Evolutionary conservation across 2,329 filamentous ascomycete genomes (phyloP).

Genomic region (Fusarium coffeatum): DNA sequence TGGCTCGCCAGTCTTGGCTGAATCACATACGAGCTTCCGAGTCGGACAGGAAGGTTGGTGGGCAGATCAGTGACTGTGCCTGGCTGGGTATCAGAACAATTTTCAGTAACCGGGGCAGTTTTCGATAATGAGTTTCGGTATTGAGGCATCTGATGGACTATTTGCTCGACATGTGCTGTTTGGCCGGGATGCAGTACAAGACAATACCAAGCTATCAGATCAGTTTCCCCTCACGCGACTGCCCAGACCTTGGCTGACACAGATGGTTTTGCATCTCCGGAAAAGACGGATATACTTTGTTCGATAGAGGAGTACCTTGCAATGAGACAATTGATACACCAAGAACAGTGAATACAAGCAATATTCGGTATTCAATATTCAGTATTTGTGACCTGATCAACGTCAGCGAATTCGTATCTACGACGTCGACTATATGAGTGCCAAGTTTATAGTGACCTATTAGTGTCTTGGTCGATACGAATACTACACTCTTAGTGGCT

Average conservation of each 20-base stretch:
- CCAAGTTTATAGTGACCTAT: conserved; percentile 9
- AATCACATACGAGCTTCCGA: background rate
- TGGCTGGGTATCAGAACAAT: background rate
- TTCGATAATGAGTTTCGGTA: background rate
- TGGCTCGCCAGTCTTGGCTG: background rate
- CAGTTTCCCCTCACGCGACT: conserved; percentile 28
- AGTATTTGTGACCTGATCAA: background rate
- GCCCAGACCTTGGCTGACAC: conserved; percentile 14
- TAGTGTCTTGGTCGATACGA: conserved; percentile 22
- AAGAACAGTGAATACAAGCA: background rate
- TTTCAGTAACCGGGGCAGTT: background rate
- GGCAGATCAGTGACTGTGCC: background rate
- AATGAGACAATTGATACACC: background rate
- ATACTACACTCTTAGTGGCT: conserved; percentile 21
- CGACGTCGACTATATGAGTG: conserved; percentile 7
- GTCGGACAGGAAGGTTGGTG: background rate
- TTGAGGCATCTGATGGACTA: background rate
- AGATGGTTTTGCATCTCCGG: background rate
- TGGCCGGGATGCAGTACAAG: background rate
- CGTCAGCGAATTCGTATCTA: background rate
- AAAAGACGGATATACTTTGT: background rate
- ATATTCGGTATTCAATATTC: background rate
- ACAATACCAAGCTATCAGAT: conserved; percentile 1
- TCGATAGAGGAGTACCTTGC: background rate
- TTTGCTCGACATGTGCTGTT: background rate